These are phyloP conservation scores for Diplotaxis tenuifolia DNA, from an alignment of 345 rosid genomes.

Conservation along the genomic window DNA sequence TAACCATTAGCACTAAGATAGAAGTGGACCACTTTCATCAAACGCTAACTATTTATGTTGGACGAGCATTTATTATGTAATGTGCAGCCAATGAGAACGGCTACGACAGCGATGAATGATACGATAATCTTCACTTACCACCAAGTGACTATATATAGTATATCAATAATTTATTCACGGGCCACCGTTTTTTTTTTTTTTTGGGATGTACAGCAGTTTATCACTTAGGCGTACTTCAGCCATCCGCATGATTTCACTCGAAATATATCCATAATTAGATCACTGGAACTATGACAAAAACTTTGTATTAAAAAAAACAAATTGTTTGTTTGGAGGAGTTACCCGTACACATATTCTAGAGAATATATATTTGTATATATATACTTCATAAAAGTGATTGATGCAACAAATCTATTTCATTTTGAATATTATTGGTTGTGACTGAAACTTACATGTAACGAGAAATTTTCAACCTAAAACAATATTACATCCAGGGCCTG, in stretches of 20 bases:
- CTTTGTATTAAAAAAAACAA: neutral
- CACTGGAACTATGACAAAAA: neutral
- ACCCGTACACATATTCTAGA: neutral
- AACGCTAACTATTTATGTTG: slow-evolving; percentile 9
- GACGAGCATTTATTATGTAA: neutral
- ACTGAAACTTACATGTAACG: too few relatives aligned
- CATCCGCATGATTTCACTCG: neutral
- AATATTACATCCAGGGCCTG: too few relatives aligned
- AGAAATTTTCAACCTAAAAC: too few relatives aligned
- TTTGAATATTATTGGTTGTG: neutral
- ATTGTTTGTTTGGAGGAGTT: neutral
- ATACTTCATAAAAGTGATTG: neutral
- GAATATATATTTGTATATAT: neutral
- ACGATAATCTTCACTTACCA: neutral
- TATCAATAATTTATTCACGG: slow-evolving; percentile 3
- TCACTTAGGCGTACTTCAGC: neutral
- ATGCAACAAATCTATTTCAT: neutral
- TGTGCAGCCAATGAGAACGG: slow-evolving; percentile 5
- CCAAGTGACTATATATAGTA: neutral
- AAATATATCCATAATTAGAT: neutral
- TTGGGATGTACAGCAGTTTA: slow-evolving; percentile 3
- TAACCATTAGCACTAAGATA: slow-evolving; percentile 2
- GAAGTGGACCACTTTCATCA: slow-evolving; percentile 23
- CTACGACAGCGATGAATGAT: slow-evolving; percentile 2
- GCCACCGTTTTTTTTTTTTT: slow-evolving; percentile 2